Evolutionary conservation across 768 basidiomycete species (phyloP), one percentile per base, ranked within the genome.

Genomic region (Naganishia antarctica): DNA sequence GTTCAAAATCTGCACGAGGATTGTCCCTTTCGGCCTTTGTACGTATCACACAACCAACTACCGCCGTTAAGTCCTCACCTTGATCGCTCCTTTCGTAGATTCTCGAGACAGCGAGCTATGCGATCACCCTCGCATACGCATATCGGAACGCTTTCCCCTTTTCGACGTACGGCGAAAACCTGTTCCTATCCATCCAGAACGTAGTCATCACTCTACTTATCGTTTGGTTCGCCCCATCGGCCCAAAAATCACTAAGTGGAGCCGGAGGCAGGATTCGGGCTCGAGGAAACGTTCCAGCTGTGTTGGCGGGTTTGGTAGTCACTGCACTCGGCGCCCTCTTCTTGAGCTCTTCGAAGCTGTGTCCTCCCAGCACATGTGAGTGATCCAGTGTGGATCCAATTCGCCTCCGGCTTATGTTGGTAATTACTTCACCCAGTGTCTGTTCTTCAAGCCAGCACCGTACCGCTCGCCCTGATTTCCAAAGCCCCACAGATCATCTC

Each of bases 111-210:
- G 80, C 89, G 29, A 84, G 90, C 0, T 96, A 96, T 70, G 88
- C 87, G 28, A 92, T 99, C 71, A 91, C 86, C 0, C 83, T 92
- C 28, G 85, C 85, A 12, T 99, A 98, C 79, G 87, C 92, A 1
- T 85, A 84, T 70, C 82, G 91, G 25, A 87, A 90, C 72, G 77
- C 81, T 25, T 97, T 93, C 78, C 91, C 96, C 0, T 96, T 97
- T 81, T 91, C 90, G 21, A 97, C 96, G 0, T 99, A 97, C 66
- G 96, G 96, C 72, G 96, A 99, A 78, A 97, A 94, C 81, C 76
- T 92, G 63, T 97, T 97, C 84, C 83, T 98, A 51, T 86, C 90
- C 31, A 72, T 91, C 64, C 91, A 94, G 78, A 91, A 94, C 80
- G 81, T 87, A 70, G 66, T 89, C 79, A 91, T 97, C 75, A 91